These are phyloP conservation scores for Alternaria sp. DNA, from an alignment of 2,329 filamentous ascomycete species.

Conservation along the genomic window DNA sequence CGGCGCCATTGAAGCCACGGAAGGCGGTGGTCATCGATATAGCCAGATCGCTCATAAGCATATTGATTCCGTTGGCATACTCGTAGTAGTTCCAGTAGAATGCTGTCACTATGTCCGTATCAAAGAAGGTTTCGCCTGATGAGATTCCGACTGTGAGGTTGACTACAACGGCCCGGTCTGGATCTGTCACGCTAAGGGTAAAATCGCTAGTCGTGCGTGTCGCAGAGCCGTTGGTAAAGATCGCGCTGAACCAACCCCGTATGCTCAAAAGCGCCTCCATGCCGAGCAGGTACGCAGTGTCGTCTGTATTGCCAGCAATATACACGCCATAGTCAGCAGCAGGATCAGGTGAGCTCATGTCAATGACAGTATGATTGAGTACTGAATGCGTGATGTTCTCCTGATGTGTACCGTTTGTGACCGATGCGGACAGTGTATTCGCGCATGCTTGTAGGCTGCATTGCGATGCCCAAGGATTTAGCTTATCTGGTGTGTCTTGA, in stretches of 20 bases:
- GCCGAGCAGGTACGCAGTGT: slow-evolving; percentile 15
- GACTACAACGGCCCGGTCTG: slow-evolving; percentile 23
- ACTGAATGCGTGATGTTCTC: slow-evolving; percentile 21
- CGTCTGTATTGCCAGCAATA: slow-evolving; percentile 10
- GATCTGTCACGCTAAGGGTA: slow-evolving; percentile 23
- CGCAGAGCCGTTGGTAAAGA: slow-evolving; percentile 27
- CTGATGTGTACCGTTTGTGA: slow-evolving; percentile 24
- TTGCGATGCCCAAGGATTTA: slow-evolving; percentile 24
- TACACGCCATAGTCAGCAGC: slow-evolving; percentile 21
- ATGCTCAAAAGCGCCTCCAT: slow-evolving; percentile 24
- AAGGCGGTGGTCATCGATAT: slow-evolving; percentile 27
- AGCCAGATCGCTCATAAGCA: slow-evolving; percentile 25
- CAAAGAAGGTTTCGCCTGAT: slow-evolving; percentile 26
- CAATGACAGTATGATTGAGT: slow-evolving; percentile 19
- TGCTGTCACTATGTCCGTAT: slow-evolving; percentile 23
- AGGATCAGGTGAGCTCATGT: slow-evolving; percentile 20
- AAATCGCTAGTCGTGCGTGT: slow-evolving; percentile 25
- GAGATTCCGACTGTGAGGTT: slow-evolving; percentile 28
- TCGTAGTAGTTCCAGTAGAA: slow-evolving; percentile 30
- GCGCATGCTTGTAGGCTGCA: slow-evolving; percentile 23
- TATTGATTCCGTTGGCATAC: slow-evolving; percentile 21
- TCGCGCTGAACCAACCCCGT: slow-evolving; percentile 23
- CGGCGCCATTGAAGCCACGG: slow-evolving; percentile 21
- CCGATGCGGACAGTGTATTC: slow-evolving; percentile 19
- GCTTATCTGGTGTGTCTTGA: slow-evolving; percentile 12